Percentiles rank a stretch among this genome's conserved stretches.
phyloP scores from a whole-genome alignment of 2,329 filamentous ascomycete genomes.

The Phoma sp. region DNA sequence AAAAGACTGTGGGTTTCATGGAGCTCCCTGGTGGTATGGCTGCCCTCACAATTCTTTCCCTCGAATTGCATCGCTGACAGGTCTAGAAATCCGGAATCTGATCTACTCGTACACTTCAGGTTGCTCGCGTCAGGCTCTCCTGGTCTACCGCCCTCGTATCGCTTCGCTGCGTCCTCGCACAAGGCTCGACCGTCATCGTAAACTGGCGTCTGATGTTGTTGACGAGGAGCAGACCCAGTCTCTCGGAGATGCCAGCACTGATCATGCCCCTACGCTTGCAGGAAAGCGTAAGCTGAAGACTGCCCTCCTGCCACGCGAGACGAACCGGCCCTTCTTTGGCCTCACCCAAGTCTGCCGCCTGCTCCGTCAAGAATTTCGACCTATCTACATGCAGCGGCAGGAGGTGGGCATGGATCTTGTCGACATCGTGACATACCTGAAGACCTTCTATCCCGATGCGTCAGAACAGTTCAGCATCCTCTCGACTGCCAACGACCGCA shows the following conservation, averaged over 20 bases:
- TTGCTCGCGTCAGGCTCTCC: slow-evolving; percentile 29
- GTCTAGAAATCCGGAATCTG: slow-evolving; percentile 38
- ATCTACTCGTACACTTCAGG: slow-evolving; percentile 29
- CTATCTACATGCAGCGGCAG: slow-evolving; percentile 31
- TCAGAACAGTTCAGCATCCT: slow-evolving; percentile 8
- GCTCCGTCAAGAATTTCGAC: slow-evolving; percentile 37
- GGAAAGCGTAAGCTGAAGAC: slow-evolving; percentile 8
- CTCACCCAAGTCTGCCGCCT: slow-evolving; percentile 37
- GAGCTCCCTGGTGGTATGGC: slow-evolving; percentile 33
- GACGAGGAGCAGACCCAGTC: slow-evolving; percentile 21
- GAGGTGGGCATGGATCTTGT: slow-evolving; percentile 40
- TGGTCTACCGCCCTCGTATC: slow-evolving; percentile 36
- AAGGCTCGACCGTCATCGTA: slow-evolving; percentile 24
- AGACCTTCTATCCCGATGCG: slow-evolving; percentile 29
- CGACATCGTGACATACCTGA: slow-evolving; percentile 27
- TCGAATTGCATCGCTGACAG: not conserved
- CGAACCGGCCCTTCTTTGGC: slow-evolving; percentile 34
- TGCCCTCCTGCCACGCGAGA: slow-evolving; percentile 11
- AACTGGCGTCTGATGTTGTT: slow-evolving; percentile 25
- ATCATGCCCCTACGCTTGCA: not conserved
- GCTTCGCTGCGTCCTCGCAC: slow-evolving; percentile 35
- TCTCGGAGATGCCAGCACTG: slow-evolving; percentile 9
- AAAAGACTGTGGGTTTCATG: slow-evolving; percentile 24
- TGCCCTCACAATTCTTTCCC: too few relatives aligned
- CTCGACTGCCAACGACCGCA: not conserved